Evolutionary conservation across 2,329 filamentous ascomycete species (phyloP).

Genomic region (Arthroderma uncinatum): DNA sequence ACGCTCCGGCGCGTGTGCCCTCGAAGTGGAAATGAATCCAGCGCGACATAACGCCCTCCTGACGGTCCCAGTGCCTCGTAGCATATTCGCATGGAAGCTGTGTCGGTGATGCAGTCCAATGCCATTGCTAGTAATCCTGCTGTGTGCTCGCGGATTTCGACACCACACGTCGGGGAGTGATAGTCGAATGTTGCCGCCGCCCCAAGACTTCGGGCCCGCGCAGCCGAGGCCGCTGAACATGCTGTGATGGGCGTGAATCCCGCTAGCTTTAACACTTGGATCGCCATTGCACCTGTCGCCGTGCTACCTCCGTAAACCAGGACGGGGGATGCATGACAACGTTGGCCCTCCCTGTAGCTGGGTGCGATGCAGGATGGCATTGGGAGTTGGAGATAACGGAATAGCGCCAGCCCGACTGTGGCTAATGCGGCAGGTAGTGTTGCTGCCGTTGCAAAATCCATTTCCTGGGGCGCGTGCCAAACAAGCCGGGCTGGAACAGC

Average conservation of each 20-base stretch:
- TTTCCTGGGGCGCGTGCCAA: slow-evolving; percentile 22
- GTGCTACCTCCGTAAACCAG: slow-evolving; percentile 40
- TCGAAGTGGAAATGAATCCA: slow-evolving; percentile 12
- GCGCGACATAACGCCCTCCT: slow-evolving; percentile 16
- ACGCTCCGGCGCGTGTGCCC: background rate
- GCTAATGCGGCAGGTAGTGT: slow-evolving; percentile 21
- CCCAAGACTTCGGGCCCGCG: slow-evolving; percentile 25
- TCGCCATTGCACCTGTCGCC: slow-evolving; percentile 33
- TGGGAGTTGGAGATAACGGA: slow-evolving; percentile 21
- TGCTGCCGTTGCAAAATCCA: slow-evolving; percentile 25
- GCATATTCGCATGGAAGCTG: slow-evolving; percentile 15
- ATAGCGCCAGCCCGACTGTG: slow-evolving; percentile 25
- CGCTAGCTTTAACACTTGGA: slow-evolving; percentile 9
- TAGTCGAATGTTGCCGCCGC: slow-evolving; percentile 26
- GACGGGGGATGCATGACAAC: too few relatives aligned
- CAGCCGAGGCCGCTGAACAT: slow-evolving; percentile 25
- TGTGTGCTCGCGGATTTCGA: slow-evolving; percentile 16
- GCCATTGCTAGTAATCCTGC: slow-evolving; percentile 8
- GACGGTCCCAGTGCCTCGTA: slow-evolving; percentile 17
- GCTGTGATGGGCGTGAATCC: slow-evolving; percentile 27
- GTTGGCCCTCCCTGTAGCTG: too few relatives aligned
- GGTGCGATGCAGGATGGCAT: background rate
- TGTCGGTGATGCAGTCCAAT: slow-evolving; percentile 12
- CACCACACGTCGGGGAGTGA: slow-evolving; percentile 12
- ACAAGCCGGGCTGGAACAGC: slow-evolving; percentile 21